These are phyloP conservation scores for Helotiales sp. DNA, from an alignment of 2,329 filamentous ascomycete genomes.

Conservation along the genomic window DNA sequence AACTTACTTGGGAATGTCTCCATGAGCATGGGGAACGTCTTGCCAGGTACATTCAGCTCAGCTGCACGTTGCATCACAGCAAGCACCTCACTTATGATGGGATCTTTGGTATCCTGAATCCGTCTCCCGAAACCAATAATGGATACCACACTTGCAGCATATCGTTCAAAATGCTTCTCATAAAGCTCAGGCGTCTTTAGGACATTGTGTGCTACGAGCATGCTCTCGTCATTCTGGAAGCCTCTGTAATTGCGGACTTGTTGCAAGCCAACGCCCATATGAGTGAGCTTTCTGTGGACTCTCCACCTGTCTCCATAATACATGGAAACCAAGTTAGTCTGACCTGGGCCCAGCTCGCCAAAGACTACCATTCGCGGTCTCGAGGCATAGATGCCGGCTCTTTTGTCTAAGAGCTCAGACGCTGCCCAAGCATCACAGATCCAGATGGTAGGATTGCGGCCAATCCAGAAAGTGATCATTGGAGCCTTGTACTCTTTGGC, in stretches of 20 bases:
- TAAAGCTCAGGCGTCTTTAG: conserved; percentile 21
- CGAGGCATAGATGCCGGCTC: conserved; percentile 24
- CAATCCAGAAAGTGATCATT: conserved; percentile 28
- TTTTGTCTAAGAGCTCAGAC: conserved; percentile 24
- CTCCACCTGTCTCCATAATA: conserved; percentile 25
- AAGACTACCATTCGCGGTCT: conserved; percentile 26
- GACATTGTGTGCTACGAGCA: conserved; percentile 22
- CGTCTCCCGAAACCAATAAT: conserved; percentile 29
- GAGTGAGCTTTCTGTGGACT: conserved; percentile 25
- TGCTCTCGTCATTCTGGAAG: conserved; percentile 28
- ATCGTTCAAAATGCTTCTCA: conserved; percentile 26
- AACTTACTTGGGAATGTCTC: conserved; percentile 27
- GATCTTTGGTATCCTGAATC: conserved; percentile 20
- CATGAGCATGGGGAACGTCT: conserved; percentile 28
- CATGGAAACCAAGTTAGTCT: conserved; percentile 25
- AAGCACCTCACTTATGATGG: conserved; percentile 24
- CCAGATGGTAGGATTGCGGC: conserved; percentile 23
- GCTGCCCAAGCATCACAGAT: conserved; percentile 24
- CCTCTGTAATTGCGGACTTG: conserved; percentile 24
- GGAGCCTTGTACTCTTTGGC: conserved; percentile 22
- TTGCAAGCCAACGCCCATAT: conserved; percentile 26
- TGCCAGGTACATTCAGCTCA: conserved; percentile 27
- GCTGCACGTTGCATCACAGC: conserved; percentile 26
- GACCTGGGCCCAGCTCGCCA: conserved; percentile 22
- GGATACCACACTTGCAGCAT: conserved; percentile 26